Evolutionary conservation across 2,329 filamentous ascomycete species (phyloP).

Genomic region (Cordyceps javanica): DNA sequence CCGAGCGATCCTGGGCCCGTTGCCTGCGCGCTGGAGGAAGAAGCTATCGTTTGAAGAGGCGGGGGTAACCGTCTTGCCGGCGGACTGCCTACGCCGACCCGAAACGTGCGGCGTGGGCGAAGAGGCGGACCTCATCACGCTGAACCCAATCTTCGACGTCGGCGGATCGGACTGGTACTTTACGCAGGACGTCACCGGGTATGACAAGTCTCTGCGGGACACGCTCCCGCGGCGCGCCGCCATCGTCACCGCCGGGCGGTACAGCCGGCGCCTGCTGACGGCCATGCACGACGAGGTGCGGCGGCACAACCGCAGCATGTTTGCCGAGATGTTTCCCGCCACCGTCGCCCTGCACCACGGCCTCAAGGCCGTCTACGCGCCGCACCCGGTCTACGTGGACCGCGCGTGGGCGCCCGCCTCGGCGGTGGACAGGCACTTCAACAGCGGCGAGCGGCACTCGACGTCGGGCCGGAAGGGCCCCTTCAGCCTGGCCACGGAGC

Average conservation of each 20-base stretch:
- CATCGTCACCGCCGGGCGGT: conserved; percentile 64
- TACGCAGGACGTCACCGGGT: conserved; percentile 62
- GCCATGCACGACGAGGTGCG: conserved; percentile 72
- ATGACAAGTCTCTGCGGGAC: conserved; percentile 55
- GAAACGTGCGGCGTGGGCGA: conserved; percentile 60
- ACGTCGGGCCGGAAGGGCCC: conserved; percentile 59
- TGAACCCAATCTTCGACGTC: conserved; percentile 71
- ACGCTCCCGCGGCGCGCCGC: conserved; percentile 61
- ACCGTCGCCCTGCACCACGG: conserved; percentile 67
- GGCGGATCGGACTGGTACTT: conserved; percentile 68
- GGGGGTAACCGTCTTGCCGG: conserved; percentile 48
- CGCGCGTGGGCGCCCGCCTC: conserved; percentile 61
- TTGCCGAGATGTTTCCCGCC: conserved; percentile 73
- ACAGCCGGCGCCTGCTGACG: conserved; percentile 58
- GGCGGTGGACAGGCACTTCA: conserved; percentile 69
- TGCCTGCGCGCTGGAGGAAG: conserved; percentile 41
- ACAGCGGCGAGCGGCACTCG: conserved; percentile 62
- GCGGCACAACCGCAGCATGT: conserved; percentile 63
- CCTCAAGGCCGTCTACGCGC: conserved; percentile 72
- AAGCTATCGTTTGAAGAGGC: conserved; percentile 45
- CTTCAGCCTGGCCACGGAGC: conserved; percentile 64
- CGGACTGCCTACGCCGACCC: conserved; percentile 44
- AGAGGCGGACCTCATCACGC: conserved; percentile 67
- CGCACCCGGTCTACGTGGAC: conserved; percentile 75
- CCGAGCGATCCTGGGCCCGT: conserved; percentile 69